phyloP scores from a whole-genome alignment of 306 rosid genomes.

The Medicago lupulina region DNA sequence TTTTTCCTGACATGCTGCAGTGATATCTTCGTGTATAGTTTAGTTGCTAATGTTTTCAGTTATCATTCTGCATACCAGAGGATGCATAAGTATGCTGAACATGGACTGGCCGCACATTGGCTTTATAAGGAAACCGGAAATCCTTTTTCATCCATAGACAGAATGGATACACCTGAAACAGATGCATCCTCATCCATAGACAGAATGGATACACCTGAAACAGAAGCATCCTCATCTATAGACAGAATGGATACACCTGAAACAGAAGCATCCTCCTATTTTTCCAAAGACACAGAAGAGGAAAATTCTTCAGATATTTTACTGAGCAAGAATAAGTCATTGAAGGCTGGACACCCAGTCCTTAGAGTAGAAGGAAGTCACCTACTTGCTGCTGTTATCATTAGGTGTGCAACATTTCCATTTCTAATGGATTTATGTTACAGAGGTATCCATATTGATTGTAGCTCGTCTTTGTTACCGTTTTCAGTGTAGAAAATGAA shows the following conservation, averaged over 20 bases:
- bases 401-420: slow-evolving; percentile 53
- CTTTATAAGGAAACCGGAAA: slow-evolving; percentile 90
- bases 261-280: slow-evolving; percentile 61
- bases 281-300: slow-evolving; percentile 64
- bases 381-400: slow-evolving; percentile 88
- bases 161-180: slow-evolving; percentile 63
- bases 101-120: slow-evolving; percentile 99
- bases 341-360: slow-evolving; percentile 92
- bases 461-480: slow-evolving; percentile 37
- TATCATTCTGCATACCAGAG: slow-evolving; percentile 57
- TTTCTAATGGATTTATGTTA: slow-evolving; percentile 22
- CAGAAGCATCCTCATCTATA: slow-evolving; percentile 49
- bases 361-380: slow-evolving; percentile 98
- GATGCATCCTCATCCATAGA: slow-evolving; percentile 48
- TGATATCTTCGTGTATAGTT: slow-evolving; percentile 33
- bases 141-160: slow-evolving; percentile 53
- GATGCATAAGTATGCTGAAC: slow-evolving; percentile 97
- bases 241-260: slow-evolving; percentile 58
- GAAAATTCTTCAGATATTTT: slow-evolving; percentile 60
- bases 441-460: slow-evolving; percentile 18
- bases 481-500: slow-evolving; percentile 75
- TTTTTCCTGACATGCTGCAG: slow-evolving; percentile 25
- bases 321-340: slow-evolving; percentile 60
- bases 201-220: slow-evolving; percentile 60
- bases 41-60: slow-evolving; percentile 33